Conservation (phyloP, 2,329 filamentous ascomycete species). For the Cordyceps javanica region DNA sequence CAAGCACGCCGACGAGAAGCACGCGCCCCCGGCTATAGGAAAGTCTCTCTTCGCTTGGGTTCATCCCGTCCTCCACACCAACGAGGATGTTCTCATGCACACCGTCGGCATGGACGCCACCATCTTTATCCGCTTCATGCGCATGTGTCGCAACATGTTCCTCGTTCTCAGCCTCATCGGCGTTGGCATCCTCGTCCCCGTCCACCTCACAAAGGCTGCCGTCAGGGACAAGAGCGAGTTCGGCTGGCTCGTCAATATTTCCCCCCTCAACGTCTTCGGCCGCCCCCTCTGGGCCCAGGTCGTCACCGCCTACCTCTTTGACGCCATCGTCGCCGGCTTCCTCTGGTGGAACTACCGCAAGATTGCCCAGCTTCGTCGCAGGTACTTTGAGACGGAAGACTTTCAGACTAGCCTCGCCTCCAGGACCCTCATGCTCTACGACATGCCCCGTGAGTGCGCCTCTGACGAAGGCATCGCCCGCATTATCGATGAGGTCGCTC, state of each 20-base stretch:
- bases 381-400: constrained; percentile 79
- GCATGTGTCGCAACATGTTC: constrained; percentile 93
- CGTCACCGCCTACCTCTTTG: constrained; percentile 57
- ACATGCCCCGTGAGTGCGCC: constrained; percentile 70
- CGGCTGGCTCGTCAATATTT: constrained; percentile 53
- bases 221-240: constrained; percentile 20
- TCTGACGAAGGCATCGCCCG: constrained; percentile 83
- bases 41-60: constrained; percentile 89
- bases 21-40: constrained; percentile 78
- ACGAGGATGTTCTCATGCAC: constrained; percentile 71
- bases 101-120: constrained; percentile 87
- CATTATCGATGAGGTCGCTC: constrained; percentile 74
- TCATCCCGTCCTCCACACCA: constrained; percentile 67
- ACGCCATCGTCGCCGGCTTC: constrained; percentile 70
- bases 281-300: constrained; percentile 53
- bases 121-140: constrained; percentile 79
- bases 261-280: constrained; percentile 49
- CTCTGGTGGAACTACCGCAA: constrained; percentile 87
- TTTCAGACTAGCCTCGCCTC: constrained; percentile 86
- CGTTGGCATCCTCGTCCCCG: constrained; percentile 71
- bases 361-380: constrained; percentile 62
- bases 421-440: constrained; percentile 66
- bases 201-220: constrained; percentile 55
- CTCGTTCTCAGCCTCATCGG: constrained; percentile 64
- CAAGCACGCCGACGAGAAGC: constrained; percentile 85